Evolutionary conservation across 352 stramenopile species (phyloP), one percentile per base, ranked within the genome.

Genomic region (Globisporangium megalacanthum): DNA sequence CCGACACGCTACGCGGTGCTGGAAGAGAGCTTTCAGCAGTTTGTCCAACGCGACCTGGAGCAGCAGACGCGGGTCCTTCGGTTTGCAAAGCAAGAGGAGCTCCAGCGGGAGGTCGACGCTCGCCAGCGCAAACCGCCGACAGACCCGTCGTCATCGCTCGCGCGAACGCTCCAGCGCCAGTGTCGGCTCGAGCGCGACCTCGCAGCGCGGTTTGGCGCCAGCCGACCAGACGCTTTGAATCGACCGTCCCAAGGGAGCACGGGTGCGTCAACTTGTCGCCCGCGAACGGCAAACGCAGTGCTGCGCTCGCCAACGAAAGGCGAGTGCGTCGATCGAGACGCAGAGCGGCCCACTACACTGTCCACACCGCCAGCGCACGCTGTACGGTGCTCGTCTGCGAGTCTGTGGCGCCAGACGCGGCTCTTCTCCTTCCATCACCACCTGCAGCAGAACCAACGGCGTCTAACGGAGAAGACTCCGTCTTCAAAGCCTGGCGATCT

Each of bases 301-400:
- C 44, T 62, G 3, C 42, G 14, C 15, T 61, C 46, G 9, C 25
- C 25, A 14, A 29, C 42, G n/a, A 58, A 49, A 15, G 39, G 36
- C n/a, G 19, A 50, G 22, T 3, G 14, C 17, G 49, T n/a, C 6
- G 15, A 33, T 17, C 22, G 14, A 14, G 29, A 39, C 2, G 4
- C 11, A 14, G 41, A 51, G 14, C 25, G 17, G 14, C 39, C 20
- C 13, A 48, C 25, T 19, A 54, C 17, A 33, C 54, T 17, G 25
- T 19, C 4, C n/a, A 55, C 49, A 22, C 52, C 37, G 4, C 56
- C 44, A 11, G 3, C 45, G 35, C 17, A 41, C 25, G 39, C 39
- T 39, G 53, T 83, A 0, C 71, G 66, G 5, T 83, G 73, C 19
- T 80, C 66, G 22, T 82, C 71, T 45, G 72, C 71, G 6, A 72